Evolutionary conservation across 2,329 filamentous ascomycete genomes (phyloP).

Genomic region (Mollisiaceae sp.): DNA sequence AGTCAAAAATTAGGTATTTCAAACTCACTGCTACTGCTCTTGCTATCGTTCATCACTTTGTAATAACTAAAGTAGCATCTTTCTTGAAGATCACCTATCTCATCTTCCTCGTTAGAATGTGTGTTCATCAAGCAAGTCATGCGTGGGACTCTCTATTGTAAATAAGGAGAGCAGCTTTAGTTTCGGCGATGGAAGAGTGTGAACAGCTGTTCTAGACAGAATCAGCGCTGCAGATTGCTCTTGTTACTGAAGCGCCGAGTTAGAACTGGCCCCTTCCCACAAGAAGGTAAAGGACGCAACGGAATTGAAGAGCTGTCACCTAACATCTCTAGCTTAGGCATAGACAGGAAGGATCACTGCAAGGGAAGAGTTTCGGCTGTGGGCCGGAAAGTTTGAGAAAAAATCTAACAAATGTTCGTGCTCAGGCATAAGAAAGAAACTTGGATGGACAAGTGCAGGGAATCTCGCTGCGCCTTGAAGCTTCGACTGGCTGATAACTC

Average conservation of each 20-base stretch:
- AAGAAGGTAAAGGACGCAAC: not conserved
- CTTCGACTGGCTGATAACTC: constrained; percentile 34
- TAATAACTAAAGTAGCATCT: not conserved
- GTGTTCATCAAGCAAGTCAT: not conserved
- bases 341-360: not conserved
- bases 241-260: no score
- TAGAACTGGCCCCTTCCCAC: no score
- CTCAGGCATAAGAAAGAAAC: constrained; percentile 32
- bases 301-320: not conserved
- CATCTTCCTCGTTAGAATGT: constrained; percentile 27
- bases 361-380: constrained; percentile 25
- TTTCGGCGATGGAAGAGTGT: constrained; percentile 29
- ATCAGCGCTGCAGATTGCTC: not conserved
- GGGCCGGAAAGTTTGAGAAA: constrained; percentile 32
- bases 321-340: not conserved
- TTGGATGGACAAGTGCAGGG: constrained; percentile 32
- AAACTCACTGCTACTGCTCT: not conserved
- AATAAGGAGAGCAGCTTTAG: constrained; percentile 18
- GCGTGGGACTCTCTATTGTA: not conserved
- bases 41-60: not conserved
- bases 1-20: not conserved
- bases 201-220: constrained; percentile 11
- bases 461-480: constrained; percentile 34
- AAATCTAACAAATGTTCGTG: constrained; percentile 35
- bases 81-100: constrained; percentile 9